Evolutionary conservation across 176 grass and related monocot species (phyloP).

Genomic region (Microstegium vimineum): DNA sequence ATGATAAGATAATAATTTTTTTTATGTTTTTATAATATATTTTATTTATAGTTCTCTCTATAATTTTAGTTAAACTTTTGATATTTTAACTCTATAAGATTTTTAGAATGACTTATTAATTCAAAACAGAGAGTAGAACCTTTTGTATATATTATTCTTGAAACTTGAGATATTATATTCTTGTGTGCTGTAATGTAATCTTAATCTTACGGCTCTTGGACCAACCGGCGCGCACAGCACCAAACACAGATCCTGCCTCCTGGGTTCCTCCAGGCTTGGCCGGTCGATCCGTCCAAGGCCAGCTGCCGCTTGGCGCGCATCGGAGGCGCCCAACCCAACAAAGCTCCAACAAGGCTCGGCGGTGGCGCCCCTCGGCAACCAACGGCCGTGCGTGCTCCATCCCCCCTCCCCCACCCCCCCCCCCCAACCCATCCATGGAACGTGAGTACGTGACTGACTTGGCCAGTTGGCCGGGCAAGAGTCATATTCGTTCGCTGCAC

Average conservation of each 20-base stretch:
- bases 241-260: neutral
- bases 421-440: neutral
- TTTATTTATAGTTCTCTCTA: too few relatives aligned
- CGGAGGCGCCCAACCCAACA: neutral
- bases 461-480: neutral
- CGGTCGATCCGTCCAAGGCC: slow-evolving; percentile 28
- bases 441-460: neutral
- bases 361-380: neutral
- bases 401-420: neutral
- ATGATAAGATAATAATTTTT: too few relatives aligned
- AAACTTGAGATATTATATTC: too few relatives aligned
- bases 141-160: too few relatives aligned
- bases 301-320: neutral
- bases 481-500: neutral
- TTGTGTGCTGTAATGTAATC: neutral
- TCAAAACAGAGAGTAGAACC: too few relatives aligned
- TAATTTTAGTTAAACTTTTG: too few relatives aligned
- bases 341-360: neutral
- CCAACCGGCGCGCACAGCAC: neutral
- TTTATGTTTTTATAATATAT: too few relatives aligned
- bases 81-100: too few relatives aligned
- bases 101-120: too few relatives aligned
- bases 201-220: neutral
- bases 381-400: neutral
- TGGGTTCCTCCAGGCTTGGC: neutral